Conservation (phyloP, 2,329 filamentous ascomycete genomes). For the Penicillium hordei region DNA sequence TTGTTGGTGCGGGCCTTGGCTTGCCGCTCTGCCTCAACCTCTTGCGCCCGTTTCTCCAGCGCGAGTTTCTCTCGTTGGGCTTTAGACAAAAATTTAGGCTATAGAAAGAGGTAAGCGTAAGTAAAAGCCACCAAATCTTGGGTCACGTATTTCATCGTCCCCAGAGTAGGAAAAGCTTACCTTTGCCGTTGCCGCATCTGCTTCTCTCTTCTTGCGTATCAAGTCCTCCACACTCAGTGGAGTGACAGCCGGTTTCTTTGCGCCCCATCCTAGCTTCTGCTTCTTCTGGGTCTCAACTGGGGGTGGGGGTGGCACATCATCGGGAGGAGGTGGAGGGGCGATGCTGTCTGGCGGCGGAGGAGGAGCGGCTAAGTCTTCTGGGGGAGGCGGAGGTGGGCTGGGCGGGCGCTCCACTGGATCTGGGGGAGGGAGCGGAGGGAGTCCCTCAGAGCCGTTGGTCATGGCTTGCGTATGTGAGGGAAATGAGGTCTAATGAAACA, state of each 20-base stretch:
- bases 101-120: slow-evolving; percentile 24
- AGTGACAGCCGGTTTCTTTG: slow-evolving; percentile 39
- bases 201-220: slow-evolving; percentile 78
- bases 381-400: slow-evolving; percentile 44
- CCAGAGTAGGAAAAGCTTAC: slow-evolving; percentile 41
- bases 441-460: slow-evolving; percentile 28
- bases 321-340: slow-evolving; percentile 45
- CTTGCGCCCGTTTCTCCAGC: slow-evolving; percentile 72
- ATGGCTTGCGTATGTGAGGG: slow-evolving; percentile 16
- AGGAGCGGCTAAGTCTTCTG: slow-evolving; percentile 39
- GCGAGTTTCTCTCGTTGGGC: slow-evolving; percentile 78
- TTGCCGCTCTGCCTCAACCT: slow-evolving; percentile 63
- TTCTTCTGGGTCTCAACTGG: slow-evolving; percentile 43
- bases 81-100: slow-evolving; percentile 82
- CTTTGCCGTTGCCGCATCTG: slow-evolving; percentile 79
- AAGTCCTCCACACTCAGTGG: slow-evolving; percentile 85
- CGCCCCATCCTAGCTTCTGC: slow-evolving; percentile 57
- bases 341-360: slow-evolving; percentile 43
- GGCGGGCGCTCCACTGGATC: slow-evolving; percentile 40
- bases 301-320: slow-evolving; percentile 47
- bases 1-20: slow-evolving; percentile 41
- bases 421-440: slow-evolving; percentile 36
- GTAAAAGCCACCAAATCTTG: slow-evolving; percentile 12
- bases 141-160: neutral
- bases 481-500: neutral